Percentiles rank a stretch among this genome's conserved stretches.
These are phyloP conservation scores for Calonectria hawksworthii DNA, from an alignment of 2,329 filamentous ascomycete species.

Conservation along the genomic window DNA sequence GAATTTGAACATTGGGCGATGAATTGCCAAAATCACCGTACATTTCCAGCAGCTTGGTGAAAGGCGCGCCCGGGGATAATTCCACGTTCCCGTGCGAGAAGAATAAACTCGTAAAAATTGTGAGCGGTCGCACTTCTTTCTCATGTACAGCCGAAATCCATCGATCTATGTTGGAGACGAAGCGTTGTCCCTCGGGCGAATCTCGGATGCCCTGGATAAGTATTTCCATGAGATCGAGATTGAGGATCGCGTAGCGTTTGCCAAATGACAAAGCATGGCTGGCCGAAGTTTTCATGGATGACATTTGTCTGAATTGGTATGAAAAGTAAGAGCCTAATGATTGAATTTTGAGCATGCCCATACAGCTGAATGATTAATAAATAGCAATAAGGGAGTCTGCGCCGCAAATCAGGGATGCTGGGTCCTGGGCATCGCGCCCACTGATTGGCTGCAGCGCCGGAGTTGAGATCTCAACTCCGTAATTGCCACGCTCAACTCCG, in stretches of 20 bases:
- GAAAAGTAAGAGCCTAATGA: too few species aligned
- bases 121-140: not conserved
- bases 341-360: not conserved
- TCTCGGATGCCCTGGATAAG: conserved; percentile 52
- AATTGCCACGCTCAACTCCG: conserved; percentile 5
- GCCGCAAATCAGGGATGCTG: not conserved
- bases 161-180: not conserved
- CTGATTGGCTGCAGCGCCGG: not conserved
- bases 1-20: conserved; percentile 48
- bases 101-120: not conserved
- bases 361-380: not conserved
- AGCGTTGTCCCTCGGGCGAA: conserved; percentile 39
- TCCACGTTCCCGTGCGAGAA: not conserved
- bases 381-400: not conserved
- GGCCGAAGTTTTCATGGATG: not conserved
- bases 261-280: conserved; percentile 8
- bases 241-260: conserved; percentile 29
- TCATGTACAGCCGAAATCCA: conserved; percentile 5
- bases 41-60: not conserved
- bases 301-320: not conserved
- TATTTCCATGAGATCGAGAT: conserved; percentile 57
- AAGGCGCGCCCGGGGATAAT: not conserved
- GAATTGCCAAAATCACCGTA: not conserved
- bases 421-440: not conserved
- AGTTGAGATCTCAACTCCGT: conserved; percentile 8